Evolutionary conservation across 176 grass and related monocot species (phyloP).

Genomic region (Aegilops speltoides): DNA sequence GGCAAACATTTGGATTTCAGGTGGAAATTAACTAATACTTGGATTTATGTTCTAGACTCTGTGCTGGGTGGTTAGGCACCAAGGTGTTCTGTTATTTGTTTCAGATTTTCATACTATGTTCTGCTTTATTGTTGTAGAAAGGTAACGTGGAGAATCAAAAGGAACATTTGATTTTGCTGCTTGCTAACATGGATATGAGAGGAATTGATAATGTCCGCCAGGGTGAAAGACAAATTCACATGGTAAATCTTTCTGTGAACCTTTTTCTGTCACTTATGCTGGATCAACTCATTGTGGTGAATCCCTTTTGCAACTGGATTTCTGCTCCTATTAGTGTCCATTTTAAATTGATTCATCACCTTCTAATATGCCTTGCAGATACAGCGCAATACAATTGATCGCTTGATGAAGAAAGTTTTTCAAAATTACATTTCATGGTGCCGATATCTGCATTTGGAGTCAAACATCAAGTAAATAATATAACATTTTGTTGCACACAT

Average conservation of each 20-base stretch:
- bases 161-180: constrained; percentile 95
- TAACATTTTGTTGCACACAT: constrained; percentile 4
- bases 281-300: background rate
- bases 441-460: constrained; percentile 57
- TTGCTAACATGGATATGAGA: constrained; percentile 85
- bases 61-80: background rate
- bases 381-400: constrained; percentile 20
- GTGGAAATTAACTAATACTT: constrained; percentile 31
- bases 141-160: constrained; percentile 96
- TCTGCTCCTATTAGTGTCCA: constrained; percentile 7
- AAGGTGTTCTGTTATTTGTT: constrained; percentile 6
- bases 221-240: background rate
- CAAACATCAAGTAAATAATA: constrained; percentile 50
- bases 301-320: background rate
- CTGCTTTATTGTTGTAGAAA: constrained; percentile 57
- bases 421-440: constrained; percentile 85
- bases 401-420: constrained; percentile 66
- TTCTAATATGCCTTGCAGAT: constrained; percentile 52
- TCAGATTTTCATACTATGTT: background rate
- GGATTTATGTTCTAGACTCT: background rate
- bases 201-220: background rate
- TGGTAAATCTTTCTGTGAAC: constrained; percentile 33
- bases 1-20: constrained; percentile 84
- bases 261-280: background rate
- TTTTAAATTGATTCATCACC: background rate